Evolutionary conservation across 2,329 filamentous ascomycete genomes (phyloP).

Genomic region (Colletotrichum nymphaeae): DNA sequence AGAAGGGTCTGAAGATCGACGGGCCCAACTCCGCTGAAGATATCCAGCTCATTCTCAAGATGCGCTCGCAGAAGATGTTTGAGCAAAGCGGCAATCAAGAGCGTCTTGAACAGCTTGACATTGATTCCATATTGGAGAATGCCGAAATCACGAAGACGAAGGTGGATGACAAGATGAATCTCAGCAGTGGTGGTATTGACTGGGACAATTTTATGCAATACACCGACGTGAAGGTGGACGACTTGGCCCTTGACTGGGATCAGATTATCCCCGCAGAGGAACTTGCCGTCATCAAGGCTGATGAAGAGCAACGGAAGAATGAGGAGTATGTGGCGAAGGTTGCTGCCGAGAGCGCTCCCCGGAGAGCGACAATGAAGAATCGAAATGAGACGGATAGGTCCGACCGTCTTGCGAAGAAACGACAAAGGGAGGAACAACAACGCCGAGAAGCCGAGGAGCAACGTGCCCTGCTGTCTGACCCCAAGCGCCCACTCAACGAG

Average conservation of each 20-base stretch:
- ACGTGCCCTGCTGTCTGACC: constrained; percentile 80
- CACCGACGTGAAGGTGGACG: constrained; percentile 95
- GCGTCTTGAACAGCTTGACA: constrained; percentile 96
- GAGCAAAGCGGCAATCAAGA: constrained; percentile 97
- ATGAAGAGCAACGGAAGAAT: constrained; percentile 86
- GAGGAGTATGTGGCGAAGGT: constrained; percentile 85
- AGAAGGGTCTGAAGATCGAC: constrained; percentile 78
- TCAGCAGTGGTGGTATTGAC: constrained; percentile 86
- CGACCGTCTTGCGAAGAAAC: constrained; percentile 73
- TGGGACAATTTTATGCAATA: constrained; percentile 98
- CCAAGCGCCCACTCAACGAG: constrained; percentile 88
- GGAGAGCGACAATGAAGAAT: constrained; percentile 74
- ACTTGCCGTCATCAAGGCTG: constrained; percentile 87
- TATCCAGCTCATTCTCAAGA: constrained; percentile 96
- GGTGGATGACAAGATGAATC: constrained; percentile 89
- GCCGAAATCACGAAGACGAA: constrained; percentile 98
- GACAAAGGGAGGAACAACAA: constrained; percentile 73
- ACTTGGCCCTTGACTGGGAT: constrained; percentile 87
- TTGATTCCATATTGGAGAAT: constrained; percentile 96
- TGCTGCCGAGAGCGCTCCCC: constrained; percentile 86
- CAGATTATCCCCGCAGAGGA: constrained; percentile 97
- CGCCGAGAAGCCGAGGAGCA: constrained; percentile 81
- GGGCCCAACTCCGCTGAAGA: constrained; percentile 93
- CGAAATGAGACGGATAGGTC: constrained; percentile 71
- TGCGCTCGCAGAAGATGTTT: constrained; percentile 99